These are phyloP conservation scores for Austroboletus novae-zelandiae DNA, from an alignment of 1,284 basidiomycete species.

Conservation along the genomic window DNA sequence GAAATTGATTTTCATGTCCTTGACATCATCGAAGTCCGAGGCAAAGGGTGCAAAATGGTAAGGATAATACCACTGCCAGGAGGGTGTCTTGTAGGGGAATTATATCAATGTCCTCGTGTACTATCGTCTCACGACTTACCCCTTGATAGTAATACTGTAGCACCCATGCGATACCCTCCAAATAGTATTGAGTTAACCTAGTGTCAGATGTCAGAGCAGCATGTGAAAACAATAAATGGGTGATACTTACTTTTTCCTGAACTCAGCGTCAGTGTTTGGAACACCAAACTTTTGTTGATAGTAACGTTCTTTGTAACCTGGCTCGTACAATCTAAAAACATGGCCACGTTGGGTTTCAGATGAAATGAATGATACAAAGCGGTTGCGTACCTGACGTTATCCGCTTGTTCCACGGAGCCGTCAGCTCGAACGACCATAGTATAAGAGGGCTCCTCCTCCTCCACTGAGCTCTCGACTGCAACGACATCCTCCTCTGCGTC, in stretches of 20 bases:
- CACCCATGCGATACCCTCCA: slow-evolving; percentile 97
- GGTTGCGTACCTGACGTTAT: slow-evolving; percentile 80
- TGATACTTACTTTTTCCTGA: slow-evolving; percentile 66
- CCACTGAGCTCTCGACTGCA: slow-evolving; percentile 44
- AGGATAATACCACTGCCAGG: slow-evolving; percentile 99
- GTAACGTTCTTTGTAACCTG: slow-evolving; percentile 94
- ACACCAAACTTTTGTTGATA: slow-evolving; percentile 93
- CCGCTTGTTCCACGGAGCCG: slow-evolving; percentile 89
- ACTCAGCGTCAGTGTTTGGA: slow-evolving; percentile 67
- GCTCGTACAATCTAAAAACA: slow-evolving; percentile 78
- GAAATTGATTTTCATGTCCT: slow-evolving; percentile 79
- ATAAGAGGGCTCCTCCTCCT: slow-evolving; percentile 43
- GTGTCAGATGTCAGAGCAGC: slow-evolving; percentile 14
- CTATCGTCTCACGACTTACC: slow-evolving; percentile 33
- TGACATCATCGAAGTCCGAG: slow-evolving; percentile 86
- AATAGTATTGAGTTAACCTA: slow-evolving; percentile 81
- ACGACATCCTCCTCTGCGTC: slow-evolving; percentile 35
- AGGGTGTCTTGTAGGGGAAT: slow-evolving; percentile 66
- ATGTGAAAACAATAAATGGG: not conserved
- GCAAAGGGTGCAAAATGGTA: slow-evolving; percentile 99
- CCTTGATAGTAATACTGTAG: slow-evolving; percentile 99
- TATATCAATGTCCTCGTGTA: slow-evolving; percentile 8
- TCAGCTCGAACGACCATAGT: slow-evolving; percentile 80
- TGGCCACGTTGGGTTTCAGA: slow-evolving; percentile 13
- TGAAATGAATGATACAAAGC: not conserved